Evolutionary conservation across 331 rosid genomes (phyloP).

Genomic region (Quercus tomentella): DNA sequence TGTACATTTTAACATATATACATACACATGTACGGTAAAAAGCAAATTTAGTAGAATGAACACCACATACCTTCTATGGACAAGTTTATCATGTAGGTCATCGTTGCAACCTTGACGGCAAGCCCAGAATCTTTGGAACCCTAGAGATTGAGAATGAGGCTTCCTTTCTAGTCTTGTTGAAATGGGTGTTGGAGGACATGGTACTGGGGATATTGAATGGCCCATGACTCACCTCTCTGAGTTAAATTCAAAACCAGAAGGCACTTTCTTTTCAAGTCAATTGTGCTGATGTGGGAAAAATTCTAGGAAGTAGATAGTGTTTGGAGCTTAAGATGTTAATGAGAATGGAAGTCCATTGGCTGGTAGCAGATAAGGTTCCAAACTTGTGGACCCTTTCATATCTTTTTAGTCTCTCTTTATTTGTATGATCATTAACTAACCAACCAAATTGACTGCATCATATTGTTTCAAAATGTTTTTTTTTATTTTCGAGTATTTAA

Average conservation of each 20-base stretch:
- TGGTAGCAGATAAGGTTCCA: constrained; percentile 55
- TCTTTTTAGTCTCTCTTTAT: not conserved
- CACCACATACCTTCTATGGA: constrained; percentile 29
- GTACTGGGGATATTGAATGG: constrained; percentile 46
- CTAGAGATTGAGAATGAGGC: not conserved
- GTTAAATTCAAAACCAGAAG: not conserved
- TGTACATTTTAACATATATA: too few relatives aligned
- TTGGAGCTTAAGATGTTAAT: not conserved
- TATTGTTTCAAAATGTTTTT: too few relatives aligned
- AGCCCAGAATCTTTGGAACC: constrained; percentile 23
- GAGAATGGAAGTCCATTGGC: constrained; percentile 49
- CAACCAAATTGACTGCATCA: too few relatives aligned
- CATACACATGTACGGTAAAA: too few relatives aligned
- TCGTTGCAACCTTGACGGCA: constrained; percentile 11
- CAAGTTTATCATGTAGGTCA: not conserved
- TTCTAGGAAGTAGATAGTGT: constrained; percentile 26
- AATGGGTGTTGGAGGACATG: constrained; percentile 39
- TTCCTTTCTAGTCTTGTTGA: constrained; percentile 18
- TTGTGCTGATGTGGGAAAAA: not conserved
- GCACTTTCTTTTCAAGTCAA: not conserved
- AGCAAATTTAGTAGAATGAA: not conserved
- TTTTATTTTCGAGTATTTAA: too few relatives aligned
- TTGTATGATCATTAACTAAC: too few relatives aligned
- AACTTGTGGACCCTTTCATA: constrained; percentile 38
- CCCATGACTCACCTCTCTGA: constrained; percentile 30